Conservation (phyloP, 805 yeast species). For the Schwanniomyces sp. region DNA sequence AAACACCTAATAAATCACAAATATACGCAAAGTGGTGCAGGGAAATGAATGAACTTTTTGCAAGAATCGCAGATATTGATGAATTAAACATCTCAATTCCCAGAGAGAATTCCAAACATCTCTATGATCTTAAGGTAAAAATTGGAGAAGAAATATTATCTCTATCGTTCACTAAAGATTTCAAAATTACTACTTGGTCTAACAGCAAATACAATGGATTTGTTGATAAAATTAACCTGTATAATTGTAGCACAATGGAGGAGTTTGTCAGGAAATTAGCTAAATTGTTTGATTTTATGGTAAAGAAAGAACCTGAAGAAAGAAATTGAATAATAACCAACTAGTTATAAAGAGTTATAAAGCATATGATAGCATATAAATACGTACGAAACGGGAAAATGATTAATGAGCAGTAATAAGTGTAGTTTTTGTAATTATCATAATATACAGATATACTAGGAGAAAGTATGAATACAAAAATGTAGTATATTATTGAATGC, state of each 20-base stretch:
- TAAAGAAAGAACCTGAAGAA: neutral
- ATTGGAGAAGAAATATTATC: neutral
- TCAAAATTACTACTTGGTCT: neutral
- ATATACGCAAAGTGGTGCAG: conserved; percentile 22
- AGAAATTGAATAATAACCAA: no score
- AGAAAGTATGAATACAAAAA: neutral
- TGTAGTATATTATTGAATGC: neutral
- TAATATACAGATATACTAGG: no score
- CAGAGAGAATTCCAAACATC: neutral
- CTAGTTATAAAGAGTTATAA: no score
- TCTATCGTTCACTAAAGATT: neutral
- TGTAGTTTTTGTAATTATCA: no score
- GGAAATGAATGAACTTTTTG: conserved; percentile 19
- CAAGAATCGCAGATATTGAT: conserved; percentile 4
- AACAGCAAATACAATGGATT: neutral
- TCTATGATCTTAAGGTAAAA: neutral
- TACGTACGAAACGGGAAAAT: no score
- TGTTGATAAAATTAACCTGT: neutral
- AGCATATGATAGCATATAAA: no score
- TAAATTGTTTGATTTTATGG: neutral
- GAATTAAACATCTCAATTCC: neutral
- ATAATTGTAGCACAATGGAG: neutral
- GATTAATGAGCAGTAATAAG: no score
- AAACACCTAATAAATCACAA: conserved; percentile 8
- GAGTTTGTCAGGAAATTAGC: neutral